Evolutionary conservation across 2,329 filamentous ascomycete species (phyloP).

Genomic region (Colletotrichum spinosum): DNA sequence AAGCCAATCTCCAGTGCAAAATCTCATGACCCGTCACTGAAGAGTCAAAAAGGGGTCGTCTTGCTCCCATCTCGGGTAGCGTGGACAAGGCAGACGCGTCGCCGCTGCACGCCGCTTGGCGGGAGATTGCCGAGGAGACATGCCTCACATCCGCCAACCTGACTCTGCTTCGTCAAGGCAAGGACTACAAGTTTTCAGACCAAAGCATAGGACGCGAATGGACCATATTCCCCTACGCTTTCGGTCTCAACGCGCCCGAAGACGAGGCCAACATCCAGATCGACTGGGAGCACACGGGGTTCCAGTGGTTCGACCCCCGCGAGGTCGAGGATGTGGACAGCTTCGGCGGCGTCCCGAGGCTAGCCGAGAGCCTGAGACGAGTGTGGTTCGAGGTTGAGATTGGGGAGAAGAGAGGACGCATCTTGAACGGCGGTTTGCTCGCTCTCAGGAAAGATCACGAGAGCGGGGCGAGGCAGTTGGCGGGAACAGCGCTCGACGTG

Average conservation of each 20-base stretch:
- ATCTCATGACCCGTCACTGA: not conserved
- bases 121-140: slow-evolving; percentile 74
- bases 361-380: slow-evolving; percentile 67
- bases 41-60: slow-evolving; percentile 56
- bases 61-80: slow-evolving; percentile 72
- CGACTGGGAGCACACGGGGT: slow-evolving; percentile 73
- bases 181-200: slow-evolving; percentile 69
- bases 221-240: slow-evolving; percentile 73
- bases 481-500: slow-evolving; percentile 61
- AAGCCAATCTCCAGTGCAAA: slow-evolving; percentile 39
- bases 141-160: slow-evolving; percentile 60
- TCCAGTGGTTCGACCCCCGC: slow-evolving; percentile 67
- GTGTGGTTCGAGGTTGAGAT: slow-evolving; percentile 70
- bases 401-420: slow-evolving; percentile 55
- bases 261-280: slow-evolving; percentile 61
- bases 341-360: slow-evolving; percentile 66
- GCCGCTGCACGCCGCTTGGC: slow-evolving; percentile 68
- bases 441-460: slow-evolving; percentile 66
- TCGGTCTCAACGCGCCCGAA: slow-evolving; percentile 56
- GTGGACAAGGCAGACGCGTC: slow-evolving; percentile 65
- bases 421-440: slow-evolving; percentile 60
- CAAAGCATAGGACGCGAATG: slow-evolving; percentile 65
- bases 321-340: slow-evolving; percentile 57
- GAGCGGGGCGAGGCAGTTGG: slow-evolving; percentile 70
- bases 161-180: slow-evolving; percentile 66